Evolutionary conservation across 1,139 yeast genomes (phyloP).

Genomic region (Scheffersomyces illinoinensis): DNA sequence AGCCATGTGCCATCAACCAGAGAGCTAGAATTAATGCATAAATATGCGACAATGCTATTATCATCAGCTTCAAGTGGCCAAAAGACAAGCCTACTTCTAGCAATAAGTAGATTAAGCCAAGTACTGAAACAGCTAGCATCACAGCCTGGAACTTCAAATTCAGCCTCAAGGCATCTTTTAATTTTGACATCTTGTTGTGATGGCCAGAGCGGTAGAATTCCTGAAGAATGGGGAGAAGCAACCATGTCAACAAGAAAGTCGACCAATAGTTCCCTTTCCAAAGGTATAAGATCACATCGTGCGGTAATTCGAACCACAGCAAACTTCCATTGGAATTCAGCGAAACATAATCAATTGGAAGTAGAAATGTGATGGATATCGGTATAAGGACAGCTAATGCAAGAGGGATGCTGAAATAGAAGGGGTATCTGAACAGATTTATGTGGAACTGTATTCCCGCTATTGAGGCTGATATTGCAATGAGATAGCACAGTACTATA

Average conservation of each 20-base stretch:
- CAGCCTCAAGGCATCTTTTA: constrained; percentile 57
- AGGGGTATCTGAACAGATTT: constrained; percentile 36
- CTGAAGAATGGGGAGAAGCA: constrained; percentile 67
- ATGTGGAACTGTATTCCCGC: constrained; percentile 40
- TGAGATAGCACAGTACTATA: constrained; percentile 26
- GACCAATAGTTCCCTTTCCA: constrained; percentile 84
- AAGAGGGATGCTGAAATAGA: constrained; percentile 34
- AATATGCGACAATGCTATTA: constrained; percentile 78
- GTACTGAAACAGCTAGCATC: constrained; percentile 52
- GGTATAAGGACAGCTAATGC: constrained; percentile 46
- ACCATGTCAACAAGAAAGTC: constrained; percentile 76
- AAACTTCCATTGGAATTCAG: constrained; percentile 23
- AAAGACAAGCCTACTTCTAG: constrained; percentile 61
- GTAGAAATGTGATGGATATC: constrained; percentile 37
- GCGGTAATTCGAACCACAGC: constrained; percentile 33
- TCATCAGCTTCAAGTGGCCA: constrained; percentile 60
- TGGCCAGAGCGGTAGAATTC: constrained; percentile 75
- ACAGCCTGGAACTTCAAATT: constrained; percentile 63
- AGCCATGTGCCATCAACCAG: constrained; percentile 86
- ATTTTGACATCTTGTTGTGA: constrained; percentile 43
- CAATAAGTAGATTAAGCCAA: constrained; percentile 61
- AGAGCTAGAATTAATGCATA: constrained; percentile 73
- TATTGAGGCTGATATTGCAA: constrained; percentile 30
- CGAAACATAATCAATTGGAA: constrained; percentile 44
- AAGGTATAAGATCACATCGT: constrained; percentile 48